Base-by-base conservation (phyloP, 805 yeast genomes). In the Myxozyma kluyveri region DNA sequence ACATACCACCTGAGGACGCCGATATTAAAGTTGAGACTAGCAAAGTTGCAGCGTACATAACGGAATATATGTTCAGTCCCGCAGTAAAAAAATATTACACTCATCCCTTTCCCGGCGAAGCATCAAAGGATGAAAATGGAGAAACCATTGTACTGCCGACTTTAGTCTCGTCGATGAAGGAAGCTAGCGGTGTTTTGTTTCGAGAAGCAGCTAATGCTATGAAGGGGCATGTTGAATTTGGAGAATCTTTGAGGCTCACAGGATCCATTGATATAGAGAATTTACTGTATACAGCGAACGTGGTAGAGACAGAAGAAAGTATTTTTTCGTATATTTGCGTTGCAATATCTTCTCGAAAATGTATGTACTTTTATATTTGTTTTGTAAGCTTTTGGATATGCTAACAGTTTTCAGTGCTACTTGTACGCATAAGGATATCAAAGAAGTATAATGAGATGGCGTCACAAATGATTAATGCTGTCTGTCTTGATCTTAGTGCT, bases 161-260 rank as follows among this genome's bases (percentile, higher is more conserved):
- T 23, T 22, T 51, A 22, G 41, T 47, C 19, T 27, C 31, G 9
- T 24, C 31, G n/a, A 17, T 51, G 5, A 31, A n/a, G 6, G 22
- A 9, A 19, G 26, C n/a, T 22, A 46, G 47, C 33, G 47, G 26
- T 17, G 32, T 38, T 17, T 49, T 51, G 29, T 56, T 56, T 22
- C 31, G 31, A 12, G 51, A 56, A 29, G 42, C 60, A 7, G 54
- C 60, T 21, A 49, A 41, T n/a, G 50, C 50, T 10, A 45, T 56
- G 54, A 52, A 45, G 44, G 45, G 47, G n/a, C 60, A 56, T 41
- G 47, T 49, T 5, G 39, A 27, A 14, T 49, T 47, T 36, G 60
- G 60, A 10, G 27, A 33, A 23, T 51, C 59, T 4, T 24, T 52
- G 7, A n/a, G 21, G 27, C 43, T 54, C 1, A 35, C 26, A 10